phyloP scores from a whole-genome alignment of 106 monocot genomes.

The Dendrobium chrysotoxum region DNA sequence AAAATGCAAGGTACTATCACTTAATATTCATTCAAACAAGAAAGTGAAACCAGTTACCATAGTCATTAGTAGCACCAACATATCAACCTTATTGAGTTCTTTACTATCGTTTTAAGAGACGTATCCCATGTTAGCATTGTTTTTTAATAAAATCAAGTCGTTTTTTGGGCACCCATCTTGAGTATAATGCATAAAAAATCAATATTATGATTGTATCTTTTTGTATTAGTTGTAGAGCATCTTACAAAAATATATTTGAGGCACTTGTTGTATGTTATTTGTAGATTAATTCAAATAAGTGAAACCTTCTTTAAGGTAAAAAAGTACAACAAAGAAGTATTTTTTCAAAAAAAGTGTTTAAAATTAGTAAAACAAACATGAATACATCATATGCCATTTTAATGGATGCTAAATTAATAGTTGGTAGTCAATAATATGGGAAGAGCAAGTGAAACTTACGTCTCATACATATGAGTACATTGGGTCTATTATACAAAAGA shows the following conservation, averaged over 20 bases:
- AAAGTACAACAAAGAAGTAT: no score
- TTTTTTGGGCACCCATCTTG: not conserved
- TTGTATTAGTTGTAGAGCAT: not conserved
- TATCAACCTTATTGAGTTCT: not conserved
- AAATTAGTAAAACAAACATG: no score
- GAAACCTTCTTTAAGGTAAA: no score
- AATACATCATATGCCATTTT: no score
- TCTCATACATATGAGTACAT: no score
- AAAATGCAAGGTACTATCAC: not conserved
- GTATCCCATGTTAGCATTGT: not conserved
- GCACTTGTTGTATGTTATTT: no score
- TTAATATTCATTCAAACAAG: not conserved
- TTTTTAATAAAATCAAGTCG: not conserved
- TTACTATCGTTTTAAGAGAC: not conserved
- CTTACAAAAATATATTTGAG: not conserved
- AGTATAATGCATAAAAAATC: not conserved
- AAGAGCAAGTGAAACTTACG: no score
- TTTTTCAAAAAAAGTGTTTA: no score
- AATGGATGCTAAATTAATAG: no score
- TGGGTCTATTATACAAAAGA: no score
- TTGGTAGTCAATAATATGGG: no score
- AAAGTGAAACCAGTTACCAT: not conserved
- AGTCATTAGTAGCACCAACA: not conserved
- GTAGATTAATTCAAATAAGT: no score
- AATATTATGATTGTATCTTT: not conserved